Evolutionary conservation across 2,329 filamentous ascomycete genomes (phyloP).

Genomic region (Pseudocercospora musae): DNA sequence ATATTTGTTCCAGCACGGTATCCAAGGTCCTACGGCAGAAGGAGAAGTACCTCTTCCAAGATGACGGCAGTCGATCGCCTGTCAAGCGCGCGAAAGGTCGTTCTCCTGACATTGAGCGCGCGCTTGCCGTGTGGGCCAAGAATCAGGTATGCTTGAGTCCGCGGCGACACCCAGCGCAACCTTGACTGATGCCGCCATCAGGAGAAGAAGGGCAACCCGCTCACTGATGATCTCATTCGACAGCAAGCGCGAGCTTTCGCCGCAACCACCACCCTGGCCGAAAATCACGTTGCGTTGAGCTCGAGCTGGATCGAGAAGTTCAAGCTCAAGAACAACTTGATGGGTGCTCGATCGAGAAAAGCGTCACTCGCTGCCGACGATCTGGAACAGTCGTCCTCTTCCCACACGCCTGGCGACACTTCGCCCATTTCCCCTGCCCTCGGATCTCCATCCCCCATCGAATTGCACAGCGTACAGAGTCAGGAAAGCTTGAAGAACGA

Average conservation of each 20-base stretch:
- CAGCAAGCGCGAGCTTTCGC: constrained; percentile 77
- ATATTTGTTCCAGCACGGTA: constrained; percentile 68
- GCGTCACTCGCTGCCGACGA: constrained; percentile 61
- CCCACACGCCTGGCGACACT: constrained; percentile 59
- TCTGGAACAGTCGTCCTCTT: constrained; percentile 58
- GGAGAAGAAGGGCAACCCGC: constrained; percentile 67
- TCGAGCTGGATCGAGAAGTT: constrained; percentile 89
- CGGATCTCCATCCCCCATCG: constrained; percentile 66
- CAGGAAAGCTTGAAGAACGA: constrained; percentile 66
- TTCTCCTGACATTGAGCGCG: constrained; percentile 85
- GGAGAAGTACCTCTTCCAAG: constrained; percentile 85
- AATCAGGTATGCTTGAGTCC: constrained; percentile 47
- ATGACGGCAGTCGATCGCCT: constrained; percentile 74
- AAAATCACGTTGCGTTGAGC: constrained; percentile 69
- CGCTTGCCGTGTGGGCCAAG: constrained; percentile 80
- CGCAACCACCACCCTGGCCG: constrained; percentile 63
- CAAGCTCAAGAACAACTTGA: constrained; percentile 77
- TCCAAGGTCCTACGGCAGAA: constrained; percentile 94
- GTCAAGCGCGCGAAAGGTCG: constrained; percentile 81
- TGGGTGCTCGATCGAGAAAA: constrained; percentile 54
- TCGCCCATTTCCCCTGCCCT: constrained; percentile 72
- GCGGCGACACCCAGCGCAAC: neutral
- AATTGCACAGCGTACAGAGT: constrained; percentile 59
- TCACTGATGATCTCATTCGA: constrained; percentile 77
- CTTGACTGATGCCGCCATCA: constrained; percentile 39